Evolutionary conservation across 441 rosid species (phyloP).

Genomic region (Populus tomentosa): DNA sequence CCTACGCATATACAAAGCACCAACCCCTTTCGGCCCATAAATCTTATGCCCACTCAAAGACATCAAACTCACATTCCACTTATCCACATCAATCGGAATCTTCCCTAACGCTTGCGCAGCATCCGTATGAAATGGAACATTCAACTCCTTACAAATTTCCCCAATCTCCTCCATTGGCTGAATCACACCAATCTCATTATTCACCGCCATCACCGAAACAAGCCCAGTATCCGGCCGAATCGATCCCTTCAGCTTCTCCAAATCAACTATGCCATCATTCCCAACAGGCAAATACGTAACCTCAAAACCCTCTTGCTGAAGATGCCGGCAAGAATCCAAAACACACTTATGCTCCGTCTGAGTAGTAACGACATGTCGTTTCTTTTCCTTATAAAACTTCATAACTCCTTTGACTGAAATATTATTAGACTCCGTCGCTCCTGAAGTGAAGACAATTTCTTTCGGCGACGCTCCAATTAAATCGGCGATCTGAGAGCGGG

Average conservation of each 20-base stretch:
- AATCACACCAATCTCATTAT: slow-evolving; percentile 92
- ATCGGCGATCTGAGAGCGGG: slow-evolving; percentile 72
- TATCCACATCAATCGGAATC: slow-evolving; percentile 79
- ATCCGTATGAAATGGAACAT: slow-evolving; percentile 83
- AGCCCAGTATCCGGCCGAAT: slow-evolving; percentile 82
- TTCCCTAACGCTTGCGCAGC: slow-evolving; percentile 96
- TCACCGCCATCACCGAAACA: slow-evolving; percentile 94
- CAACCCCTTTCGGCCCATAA: slow-evolving; percentile 91
- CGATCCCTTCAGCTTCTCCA: slow-evolving; percentile 52
- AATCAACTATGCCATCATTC: slow-evolving; percentile 67
- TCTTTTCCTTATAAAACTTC: slow-evolving; percentile 87
- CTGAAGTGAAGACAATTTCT: slow-evolving; percentile 84
- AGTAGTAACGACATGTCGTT: slow-evolving; percentile 82
- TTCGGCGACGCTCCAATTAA: slow-evolving; percentile 75
- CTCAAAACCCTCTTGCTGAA: slow-evolving; percentile 93
- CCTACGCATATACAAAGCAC: slow-evolving; percentile 82
- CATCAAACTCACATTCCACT: slow-evolving; percentile 93
- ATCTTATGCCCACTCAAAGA: slow-evolving; percentile 90
- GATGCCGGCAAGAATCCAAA: slow-evolving; percentile 84
- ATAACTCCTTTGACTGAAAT: slow-evolving; percentile 85
- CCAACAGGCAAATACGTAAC: slow-evolving; percentile 78
- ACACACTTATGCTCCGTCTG: slow-evolving; percentile 98
- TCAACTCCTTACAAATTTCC: slow-evolving; percentile 68
- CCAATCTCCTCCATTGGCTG: slow-evolving; percentile 98
- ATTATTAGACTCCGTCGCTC: slow-evolving; percentile 91